Percentiles rank a stretch among this genome's conserved stretches.
phyloP scores from a whole-genome alignment of 1,139 yeast genomes.

The Candida gigantensis region DNA sequence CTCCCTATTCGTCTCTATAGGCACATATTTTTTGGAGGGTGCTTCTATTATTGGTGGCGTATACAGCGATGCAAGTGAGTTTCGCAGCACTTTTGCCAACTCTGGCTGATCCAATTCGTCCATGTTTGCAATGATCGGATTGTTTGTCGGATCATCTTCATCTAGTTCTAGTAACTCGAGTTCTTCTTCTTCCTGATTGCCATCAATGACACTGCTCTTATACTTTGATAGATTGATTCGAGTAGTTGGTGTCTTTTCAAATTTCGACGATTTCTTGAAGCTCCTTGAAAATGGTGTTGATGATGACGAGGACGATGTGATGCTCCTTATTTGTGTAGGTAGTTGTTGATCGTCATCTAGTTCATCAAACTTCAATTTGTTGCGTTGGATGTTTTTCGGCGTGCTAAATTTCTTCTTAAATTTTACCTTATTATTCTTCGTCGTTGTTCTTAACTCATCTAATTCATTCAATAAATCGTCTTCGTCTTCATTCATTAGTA shows the following conservation, averaged over 20 bases:
- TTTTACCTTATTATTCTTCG: conserved; percentile 3
- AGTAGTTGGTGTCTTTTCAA: not conserved
- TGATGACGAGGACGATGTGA: not conserved
- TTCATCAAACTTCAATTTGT: conserved; percentile 9
- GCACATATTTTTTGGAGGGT: conserved; percentile 14
- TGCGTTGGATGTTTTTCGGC: conserved; percentile 7
- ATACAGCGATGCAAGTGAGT: conserved; percentile 2
- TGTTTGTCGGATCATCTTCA: conserved; percentile 21
- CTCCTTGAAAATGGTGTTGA: conserved; percentile 2
- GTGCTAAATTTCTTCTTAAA: conserved; percentile 8
- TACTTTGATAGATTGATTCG: conserved; percentile 8
- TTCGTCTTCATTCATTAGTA: conserved; percentile 1
- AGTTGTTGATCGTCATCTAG: conserved; percentile 8
- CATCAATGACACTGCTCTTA: too few species aligned
- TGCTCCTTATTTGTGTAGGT: not conserved
- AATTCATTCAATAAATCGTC: conserved; percentile 11
- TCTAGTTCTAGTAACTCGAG: conserved; percentile 12
- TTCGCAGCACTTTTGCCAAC: not conserved
- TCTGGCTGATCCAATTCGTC: conserved; percentile 12
- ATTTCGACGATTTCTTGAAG: not conserved
- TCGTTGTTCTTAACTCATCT: conserved; percentile 5
- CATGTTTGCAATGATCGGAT: conserved; percentile 23
- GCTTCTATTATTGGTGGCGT: not conserved
- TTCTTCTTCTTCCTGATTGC: conserved; percentile 1
- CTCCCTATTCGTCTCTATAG: conserved; percentile 11